Conservation (phyloP, 1,139 yeast species). For the Taphrina wiesneri region DNA sequence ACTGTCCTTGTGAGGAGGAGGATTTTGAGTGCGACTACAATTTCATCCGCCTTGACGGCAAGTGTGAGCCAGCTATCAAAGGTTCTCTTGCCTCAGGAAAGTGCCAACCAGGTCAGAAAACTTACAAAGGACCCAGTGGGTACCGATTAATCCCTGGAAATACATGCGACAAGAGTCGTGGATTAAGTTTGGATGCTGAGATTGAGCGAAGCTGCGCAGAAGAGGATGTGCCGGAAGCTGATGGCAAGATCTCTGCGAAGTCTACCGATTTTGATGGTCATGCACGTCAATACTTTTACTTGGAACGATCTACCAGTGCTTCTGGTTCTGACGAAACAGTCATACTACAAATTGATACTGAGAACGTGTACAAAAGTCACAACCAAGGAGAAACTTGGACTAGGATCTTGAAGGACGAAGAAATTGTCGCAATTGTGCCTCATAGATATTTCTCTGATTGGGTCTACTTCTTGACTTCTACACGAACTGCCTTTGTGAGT, state of each 20-base stretch:
- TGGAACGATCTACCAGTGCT: constrained; percentile 49
- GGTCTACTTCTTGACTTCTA: constrained; percentile 60
- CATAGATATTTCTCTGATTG: constrained; percentile 66
- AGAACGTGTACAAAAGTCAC: constrained; percentile 63
- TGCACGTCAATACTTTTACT: constrained; percentile 59
- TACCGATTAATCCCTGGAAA: constrained; percentile 55
- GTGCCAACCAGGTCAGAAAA: constrained; percentile 45
- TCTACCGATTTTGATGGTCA: constrained; percentile 48
- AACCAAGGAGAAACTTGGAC: constrained; percentile 73
- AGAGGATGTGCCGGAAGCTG: constrained; percentile 29
- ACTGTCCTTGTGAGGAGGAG: constrained; percentile 63
- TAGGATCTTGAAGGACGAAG: constrained; percentile 52
- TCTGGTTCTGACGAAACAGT: constrained; percentile 65
- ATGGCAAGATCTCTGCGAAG: constrained; percentile 42
- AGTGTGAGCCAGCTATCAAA: constrained; percentile 58
- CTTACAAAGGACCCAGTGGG: constrained; percentile 44
- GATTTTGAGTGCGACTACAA: constrained; percentile 67
- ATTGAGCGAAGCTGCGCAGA: constrained; percentile 39
- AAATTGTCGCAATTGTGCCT: constrained; percentile 57
- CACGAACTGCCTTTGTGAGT: constrained; percentile 58
- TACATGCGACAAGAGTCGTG: constrained; percentile 47
- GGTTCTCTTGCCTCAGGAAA: constrained; percentile 34
- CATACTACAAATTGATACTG: constrained; percentile 58
- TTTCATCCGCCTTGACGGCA: constrained; percentile 47
- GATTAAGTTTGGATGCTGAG: constrained; percentile 40